A percentile compares a stretch with the other conserved stretches of the same genome.
These are phyloP conservation scores for Clonostachys solani DNA, from an alignment of 2,329 filamentous ascomycete genomes.

Conservation along the genomic window DNA sequence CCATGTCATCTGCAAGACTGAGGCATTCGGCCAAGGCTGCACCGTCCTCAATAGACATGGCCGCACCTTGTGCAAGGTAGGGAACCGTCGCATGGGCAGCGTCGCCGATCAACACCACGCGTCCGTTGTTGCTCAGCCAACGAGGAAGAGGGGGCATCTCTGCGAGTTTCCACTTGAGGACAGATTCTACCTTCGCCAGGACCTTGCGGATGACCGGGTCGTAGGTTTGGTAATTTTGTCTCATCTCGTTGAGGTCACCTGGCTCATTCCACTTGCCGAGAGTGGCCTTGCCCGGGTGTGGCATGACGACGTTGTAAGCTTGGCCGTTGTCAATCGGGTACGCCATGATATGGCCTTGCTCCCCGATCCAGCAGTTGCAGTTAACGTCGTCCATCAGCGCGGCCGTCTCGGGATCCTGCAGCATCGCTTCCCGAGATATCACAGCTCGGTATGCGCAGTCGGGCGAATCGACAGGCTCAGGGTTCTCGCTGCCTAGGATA, in stretches of 20 bases:
- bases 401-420: not conserved
- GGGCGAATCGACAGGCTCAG: not conserved
- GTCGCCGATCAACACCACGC: slow-evolving; percentile 12
- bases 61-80: slow-evolving; percentile 4
- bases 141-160: slow-evolving; percentile 1
- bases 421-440: slow-evolving; percentile 2
- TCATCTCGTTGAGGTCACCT: slow-evolving; percentile 4
- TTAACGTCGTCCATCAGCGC: slow-evolving; percentile 3
- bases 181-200: not conserved
- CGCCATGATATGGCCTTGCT: slow-evolving; percentile 4
- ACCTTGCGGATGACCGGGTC: slow-evolving; percentile 3
- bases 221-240: slow-evolving; percentile 1
- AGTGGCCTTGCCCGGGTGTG: slow-evolving; percentile 1
- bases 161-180: slow-evolving; percentile 3
- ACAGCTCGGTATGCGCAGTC: slow-evolving; percentile 4
- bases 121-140: slow-evolving; percentile 1
- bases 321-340: slow-evolving; percentile 3
- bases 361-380: slow-evolving; percentile 4
- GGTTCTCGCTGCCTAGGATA: slow-evolving; percentile 2
- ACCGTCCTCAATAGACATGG: slow-evolving; percentile 4
- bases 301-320: slow-evolving; percentile 5
- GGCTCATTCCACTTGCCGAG: slow-evolving; percentile 3
- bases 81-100: slow-evolving; percentile 15
- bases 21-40: slow-evolving; percentile 4
- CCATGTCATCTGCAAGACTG: not conserved